These are phyloP conservation scores for Xylariaceae sp. DNA, from an alignment of 2,329 filamentous ascomycete species.

Conservation along the genomic window DNA sequence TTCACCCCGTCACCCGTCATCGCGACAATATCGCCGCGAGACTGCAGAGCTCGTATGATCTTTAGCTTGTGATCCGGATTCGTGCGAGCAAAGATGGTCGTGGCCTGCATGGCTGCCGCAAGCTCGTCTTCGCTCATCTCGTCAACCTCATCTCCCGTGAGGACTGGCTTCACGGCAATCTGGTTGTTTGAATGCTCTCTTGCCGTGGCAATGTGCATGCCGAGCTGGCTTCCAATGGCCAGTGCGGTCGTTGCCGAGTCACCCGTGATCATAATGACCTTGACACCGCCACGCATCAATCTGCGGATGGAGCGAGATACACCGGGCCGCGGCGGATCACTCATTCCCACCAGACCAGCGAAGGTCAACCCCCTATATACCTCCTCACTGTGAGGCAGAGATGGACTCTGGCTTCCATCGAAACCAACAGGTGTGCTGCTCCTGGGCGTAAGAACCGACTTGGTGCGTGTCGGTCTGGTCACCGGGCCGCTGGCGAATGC, in stretches of 20 bases:
- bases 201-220: slow-evolving; percentile 68
- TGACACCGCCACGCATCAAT: slow-evolving; percentile 88
- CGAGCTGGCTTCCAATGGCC: slow-evolving; percentile 89
- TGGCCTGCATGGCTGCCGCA: slow-evolving; percentile 74
- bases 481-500: slow-evolving; percentile 84
- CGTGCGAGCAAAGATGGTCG: slow-evolving; percentile 91
- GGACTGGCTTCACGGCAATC: slow-evolving; percentile 60
- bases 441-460: slow-evolving; percentile 31
- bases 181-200: slow-evolving; percentile 46
- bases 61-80: slow-evolving; percentile 98
- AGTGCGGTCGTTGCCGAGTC: slow-evolving; percentile 92
- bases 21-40: slow-evolving; percentile 89
- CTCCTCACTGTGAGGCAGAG: slow-evolving; percentile 53
- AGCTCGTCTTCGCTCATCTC: slow-evolving; percentile 81
- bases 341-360: slow-evolving; percentile 92
- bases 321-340: slow-evolving; percentile 84
- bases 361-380: slow-evolving; percentile 79
- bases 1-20: slow-evolving; percentile 99
- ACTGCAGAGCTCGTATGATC: slow-evolving; percentile 85
- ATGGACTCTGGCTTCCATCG: slow-evolving; percentile 30
- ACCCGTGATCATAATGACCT: slow-evolving; percentile 98
- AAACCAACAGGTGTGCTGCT: slow-evolving; percentile 43
- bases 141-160: slow-evolving; percentile 89
- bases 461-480: slow-evolving; percentile 35
- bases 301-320: slow-evolving; percentile 84